Evolutionary conservation across 2,329 filamentous ascomycete species (phyloP), one percentile per base, ranked within the genome.

Genomic region (Dactylellina haptotyla): DNA sequence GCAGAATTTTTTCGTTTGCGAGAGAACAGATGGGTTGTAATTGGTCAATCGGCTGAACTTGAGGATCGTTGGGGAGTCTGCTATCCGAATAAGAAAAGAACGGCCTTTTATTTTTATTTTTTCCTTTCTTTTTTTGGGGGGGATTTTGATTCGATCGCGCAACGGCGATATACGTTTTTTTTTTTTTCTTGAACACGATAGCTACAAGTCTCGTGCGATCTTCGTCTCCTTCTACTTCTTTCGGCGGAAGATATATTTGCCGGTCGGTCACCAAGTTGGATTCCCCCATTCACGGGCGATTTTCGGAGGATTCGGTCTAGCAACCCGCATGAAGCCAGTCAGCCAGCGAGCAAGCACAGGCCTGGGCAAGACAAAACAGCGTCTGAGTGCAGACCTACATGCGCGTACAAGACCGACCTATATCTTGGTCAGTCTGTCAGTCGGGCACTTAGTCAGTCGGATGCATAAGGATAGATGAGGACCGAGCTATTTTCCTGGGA

Each of bases 211-310:
- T 46, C 41, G 41, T 46, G 41, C 41, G 41, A 46, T 46, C 41
- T 5, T 16, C 37, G 14, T 41, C 34, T 16, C 12, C 34, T 37
- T n/a, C 37, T 12, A n/a, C n/a, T 54, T 54, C 39, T 16, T 32
- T 32, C 30, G 43, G 4, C 20, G 43, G 9, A 9, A 46, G 20
- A 23, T 4, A 4, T 20, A 46, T 4, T 46, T 46, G 39, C n/a
- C 37, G 4, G 37, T 41, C 37, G 12, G 37, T 41, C 18, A 16
- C 37, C 12, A 41, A 12, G 18, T 9, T 41, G 32, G n/a, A n/a
- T 46, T 46, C 41, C 16, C 25, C 51, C 51, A 32, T 28, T n/a
- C 6, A 28, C 53, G 53, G 53, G 32, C 34, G 18, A 57, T 57
- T 57, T 14, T 57, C 53, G 53, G 53, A 57, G 53, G n/a, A 57